A percentile compares a stretch with the other conserved stretches of the same genome.
phyloP scores from a whole-genome alignment of 805 yeast genomes.

The Candida ponderosae region DNA sequence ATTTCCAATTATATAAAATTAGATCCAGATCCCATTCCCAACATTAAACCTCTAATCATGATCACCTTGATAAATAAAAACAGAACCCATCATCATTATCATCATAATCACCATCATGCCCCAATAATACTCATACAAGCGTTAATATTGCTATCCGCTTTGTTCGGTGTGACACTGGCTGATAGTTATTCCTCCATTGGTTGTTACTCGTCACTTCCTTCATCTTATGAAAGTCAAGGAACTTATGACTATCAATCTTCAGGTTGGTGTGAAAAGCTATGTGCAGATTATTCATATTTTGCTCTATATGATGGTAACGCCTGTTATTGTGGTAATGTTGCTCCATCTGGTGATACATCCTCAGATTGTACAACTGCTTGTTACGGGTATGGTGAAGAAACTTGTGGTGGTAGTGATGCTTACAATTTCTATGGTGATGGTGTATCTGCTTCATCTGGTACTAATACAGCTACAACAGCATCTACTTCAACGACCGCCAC shows the following conservation, averaged over 20 bases:
- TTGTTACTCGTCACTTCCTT: conserved; percentile 14
- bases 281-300: conserved; percentile 32
- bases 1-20: too few species aligned
- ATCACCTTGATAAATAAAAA: too few species aligned
- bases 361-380: conserved; percentile 37
- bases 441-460: background rate
- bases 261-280: conserved; percentile 35
- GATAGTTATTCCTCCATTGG: conserved; percentile 2
- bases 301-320: conserved; percentile 39
- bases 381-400: conserved; percentile 47
- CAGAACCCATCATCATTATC: too few species aligned
- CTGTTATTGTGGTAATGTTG: conserved; percentile 53
- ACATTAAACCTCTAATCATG: too few species aligned
- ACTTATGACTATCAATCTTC: conserved; percentile 43
- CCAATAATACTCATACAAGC: too few species aligned
- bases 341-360: conserved; percentile 28
- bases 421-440: conserved; percentile 37
- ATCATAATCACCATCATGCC: too few species aligned
- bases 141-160: too few species aligned
- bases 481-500: conserved; percentile 4
- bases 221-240: conserved; percentile 22
- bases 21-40: too few species aligned
- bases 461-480: conserved; percentile 1
- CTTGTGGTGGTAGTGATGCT: conserved; percentile 54
- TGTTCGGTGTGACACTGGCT: too few species aligned